These are phyloP conservation scores for Lactifluus hygrophoroides DNA, from an alignment of 768 basidiomycete species.

Conservation along the genomic window DNA sequence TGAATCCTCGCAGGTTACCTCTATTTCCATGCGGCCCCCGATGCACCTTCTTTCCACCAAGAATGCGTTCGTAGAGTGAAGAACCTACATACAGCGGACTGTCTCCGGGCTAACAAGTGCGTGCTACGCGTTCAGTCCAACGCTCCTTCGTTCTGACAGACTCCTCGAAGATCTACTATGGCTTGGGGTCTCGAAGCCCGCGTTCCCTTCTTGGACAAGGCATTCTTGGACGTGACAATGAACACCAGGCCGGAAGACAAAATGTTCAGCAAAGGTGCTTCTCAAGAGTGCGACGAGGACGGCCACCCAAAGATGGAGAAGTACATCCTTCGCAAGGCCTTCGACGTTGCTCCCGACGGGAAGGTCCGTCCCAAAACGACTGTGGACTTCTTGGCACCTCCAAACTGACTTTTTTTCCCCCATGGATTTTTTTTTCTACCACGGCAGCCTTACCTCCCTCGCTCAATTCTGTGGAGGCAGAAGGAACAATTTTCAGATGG, in stretches of 20 bases:
- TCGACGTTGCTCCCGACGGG: constrained; percentile 76
- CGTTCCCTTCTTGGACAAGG: constrained; percentile 97
- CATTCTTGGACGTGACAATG: constrained; percentile 92
- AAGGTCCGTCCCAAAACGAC: constrained; percentile 42
- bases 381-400: too few relatives aligned
- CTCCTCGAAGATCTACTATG: constrained; percentile 77
- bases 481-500: constrained; percentile 99
- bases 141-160: constrained; percentile 1
- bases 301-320: constrained; percentile 95
- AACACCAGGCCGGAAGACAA: constrained; percentile 82
- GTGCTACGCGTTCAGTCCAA: constrained; percentile 19
- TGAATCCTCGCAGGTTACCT: constrained; percentile 62
- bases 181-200: constrained; percentile 99
- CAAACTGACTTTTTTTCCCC: not conserved
- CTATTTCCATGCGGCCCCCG: constrained; percentile 98
- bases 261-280: constrained; percentile 75
- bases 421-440: not conserved
- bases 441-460: constrained; percentile 82
- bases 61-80: constrained; percentile 93
- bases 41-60: constrained; percentile 82
- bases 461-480: constrained; percentile 94
- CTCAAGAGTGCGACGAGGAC: constrained; percentile 71
- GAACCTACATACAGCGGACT: constrained; percentile 95
- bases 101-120: constrained; percentile 95
- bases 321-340: constrained; percentile 95